A percentile compares a stretch with the other conserved stretches of the same genome.
Conservation (phyloP, 2,329 filamentous ascomycete species). For the Teratosphaeria pseudoeucalypti region DNA sequence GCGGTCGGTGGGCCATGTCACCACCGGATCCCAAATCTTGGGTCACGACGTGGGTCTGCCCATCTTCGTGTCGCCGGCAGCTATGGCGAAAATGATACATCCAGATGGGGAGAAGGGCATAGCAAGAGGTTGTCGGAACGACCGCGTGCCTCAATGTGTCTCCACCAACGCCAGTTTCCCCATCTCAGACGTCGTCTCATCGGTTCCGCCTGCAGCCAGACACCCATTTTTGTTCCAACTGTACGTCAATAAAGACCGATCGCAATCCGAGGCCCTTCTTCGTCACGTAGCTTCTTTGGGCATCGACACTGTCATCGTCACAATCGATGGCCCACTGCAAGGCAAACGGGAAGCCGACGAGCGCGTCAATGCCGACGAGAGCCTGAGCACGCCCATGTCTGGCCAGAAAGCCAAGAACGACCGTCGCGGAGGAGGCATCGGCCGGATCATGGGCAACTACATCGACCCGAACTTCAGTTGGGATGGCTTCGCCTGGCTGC, state of each 20-base stretch:
- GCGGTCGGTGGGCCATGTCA: slow-evolving; percentile 28
- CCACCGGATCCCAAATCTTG: slow-evolving; percentile 25
- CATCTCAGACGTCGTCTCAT: slow-evolving; percentile 21
- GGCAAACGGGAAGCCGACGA: slow-evolving; percentile 45
- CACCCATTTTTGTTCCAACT: slow-evolving; percentile 48
- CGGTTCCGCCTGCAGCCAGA: slow-evolving; percentile 9
- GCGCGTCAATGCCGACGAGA: slow-evolving; percentile 38
- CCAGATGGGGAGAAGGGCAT: slow-evolving; percentile 30
- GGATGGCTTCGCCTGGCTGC: slow-evolving; percentile 37
- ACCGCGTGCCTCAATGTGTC: slow-evolving; percentile 21
- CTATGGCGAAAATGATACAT: slow-evolving; percentile 28
- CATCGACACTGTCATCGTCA: slow-evolving; percentile 47
- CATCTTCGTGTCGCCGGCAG: slow-evolving; percentile 28
- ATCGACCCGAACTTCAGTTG: slow-evolving; percentile 47
- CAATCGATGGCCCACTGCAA: slow-evolving; percentile 47
- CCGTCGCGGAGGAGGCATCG: slow-evolving; percentile 44
- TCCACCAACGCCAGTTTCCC: slow-evolving; percentile 26
- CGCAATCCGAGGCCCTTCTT: slow-evolving; percentile 42
- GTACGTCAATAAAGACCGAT: slow-evolving; percentile 50
- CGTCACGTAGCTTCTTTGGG: slow-evolving; percentile 36
- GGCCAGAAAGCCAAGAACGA: slow-evolving; percentile 43
- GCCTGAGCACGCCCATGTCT: slow-evolving; percentile 39
- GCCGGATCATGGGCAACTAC: slow-evolving; percentile 46
- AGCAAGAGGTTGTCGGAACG: slow-evolving; percentile 19
- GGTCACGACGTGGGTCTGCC: slow-evolving; percentile 25